Conservation (phyloP, 768 basidiomycete species). For the Termitomyces sp. region DNA sequence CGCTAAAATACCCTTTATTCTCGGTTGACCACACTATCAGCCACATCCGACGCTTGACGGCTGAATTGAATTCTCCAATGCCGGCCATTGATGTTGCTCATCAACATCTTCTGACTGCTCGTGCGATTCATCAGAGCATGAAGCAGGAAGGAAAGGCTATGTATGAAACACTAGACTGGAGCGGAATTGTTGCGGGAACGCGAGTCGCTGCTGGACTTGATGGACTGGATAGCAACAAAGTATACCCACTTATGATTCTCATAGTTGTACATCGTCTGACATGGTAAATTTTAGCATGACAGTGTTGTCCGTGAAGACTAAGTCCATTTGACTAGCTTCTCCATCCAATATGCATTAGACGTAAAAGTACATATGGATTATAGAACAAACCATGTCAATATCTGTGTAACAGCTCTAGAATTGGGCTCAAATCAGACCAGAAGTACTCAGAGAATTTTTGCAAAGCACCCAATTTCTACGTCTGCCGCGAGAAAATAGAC, state of each 20-base stretch:
- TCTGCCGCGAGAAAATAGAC: slow-evolving; percentile 47
- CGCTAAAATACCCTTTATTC: background rate
- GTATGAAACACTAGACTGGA: slow-evolving; percentile 75
- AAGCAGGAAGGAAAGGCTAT: slow-evolving; percentile 36
- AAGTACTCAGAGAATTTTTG: slow-evolving; percentile 26
- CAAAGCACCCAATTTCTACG: slow-evolving; percentile 60
- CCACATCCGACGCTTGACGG: slow-evolving; percentile 66
- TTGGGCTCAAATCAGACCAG: background rate
- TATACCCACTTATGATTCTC: slow-evolving; percentile 10
- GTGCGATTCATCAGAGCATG: slow-evolving; percentile 56
- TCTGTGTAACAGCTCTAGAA: background rate
- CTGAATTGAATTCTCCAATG: slow-evolving; percentile 64
- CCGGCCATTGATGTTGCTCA: slow-evolving; percentile 68
- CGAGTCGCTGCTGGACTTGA: slow-evolving; percentile 70
- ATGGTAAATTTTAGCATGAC: slow-evolving; percentile 9
- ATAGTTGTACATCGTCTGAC: background rate
- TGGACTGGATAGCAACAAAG: slow-evolving; percentile 32
- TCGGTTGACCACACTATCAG: slow-evolving; percentile 20
- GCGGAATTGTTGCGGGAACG: slow-evolving; percentile 70
- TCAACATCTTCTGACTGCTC: slow-evolving; percentile 73
- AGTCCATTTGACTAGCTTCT: background rate
- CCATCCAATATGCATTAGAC: background rate
- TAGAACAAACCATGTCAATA: too few species aligned
- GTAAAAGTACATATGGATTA: background rate
- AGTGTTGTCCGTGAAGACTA: slow-evolving; percentile 17